Percentiles rank a stretch among this genome's conserved stretches.
Evolutionary conservation across 345 rosid species (phyloP).

Genomic region (Schrenkiella parvula): DNA sequence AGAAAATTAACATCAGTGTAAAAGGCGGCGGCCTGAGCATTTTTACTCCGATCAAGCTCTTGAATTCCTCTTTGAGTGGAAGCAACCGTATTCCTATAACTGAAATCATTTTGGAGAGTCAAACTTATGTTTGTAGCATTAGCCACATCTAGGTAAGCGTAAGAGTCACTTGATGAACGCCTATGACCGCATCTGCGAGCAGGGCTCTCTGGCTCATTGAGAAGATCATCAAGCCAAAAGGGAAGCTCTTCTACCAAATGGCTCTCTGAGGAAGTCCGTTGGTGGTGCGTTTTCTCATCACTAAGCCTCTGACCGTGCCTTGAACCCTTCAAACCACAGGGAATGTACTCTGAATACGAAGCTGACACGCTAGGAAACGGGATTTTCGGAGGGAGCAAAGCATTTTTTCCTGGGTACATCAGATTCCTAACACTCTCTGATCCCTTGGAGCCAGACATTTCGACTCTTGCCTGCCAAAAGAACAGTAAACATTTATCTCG

Average conservation of each 20-base stretch:
- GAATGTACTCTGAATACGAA: conserved; percentile 55
- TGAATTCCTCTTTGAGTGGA: conserved; percentile 59
- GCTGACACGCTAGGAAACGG: conserved; percentile 79
- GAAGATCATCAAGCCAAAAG: conserved; percentile 99
- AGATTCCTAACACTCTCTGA: conserved; percentile 62
- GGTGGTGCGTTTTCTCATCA: conserved; percentile 61
- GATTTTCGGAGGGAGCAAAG: conserved; percentile 89
- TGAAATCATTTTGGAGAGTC: conserved; percentile 55
- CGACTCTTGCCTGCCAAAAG: conserved; percentile 36
- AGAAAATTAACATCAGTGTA: conserved; percentile 42
- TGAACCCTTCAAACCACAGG: conserved; percentile 53
- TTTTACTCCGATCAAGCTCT: conserved; percentile 56
- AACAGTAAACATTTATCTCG: not conserved
- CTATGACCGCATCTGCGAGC: conserved; percentile 84
- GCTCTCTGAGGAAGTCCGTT: conserved; percentile 92
- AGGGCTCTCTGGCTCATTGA: conserved; percentile 94
- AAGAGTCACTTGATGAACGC: conserved; percentile 97
- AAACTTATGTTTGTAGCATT: conserved; percentile 53
- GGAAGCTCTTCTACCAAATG: conserved; percentile 86
- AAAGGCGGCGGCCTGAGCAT: conserved; percentile 43
- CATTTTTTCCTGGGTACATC: conserved; percentile 68
- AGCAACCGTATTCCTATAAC: conserved; percentile 38
- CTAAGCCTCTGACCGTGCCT: conserved; percentile 66
- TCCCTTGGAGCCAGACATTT: conserved; percentile 76
- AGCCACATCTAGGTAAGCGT: conserved; percentile 68